These are phyloP conservation scores for Aethionema arabicum DNA, from an alignment of 345 rosid species.

Conservation along the genomic window DNA sequence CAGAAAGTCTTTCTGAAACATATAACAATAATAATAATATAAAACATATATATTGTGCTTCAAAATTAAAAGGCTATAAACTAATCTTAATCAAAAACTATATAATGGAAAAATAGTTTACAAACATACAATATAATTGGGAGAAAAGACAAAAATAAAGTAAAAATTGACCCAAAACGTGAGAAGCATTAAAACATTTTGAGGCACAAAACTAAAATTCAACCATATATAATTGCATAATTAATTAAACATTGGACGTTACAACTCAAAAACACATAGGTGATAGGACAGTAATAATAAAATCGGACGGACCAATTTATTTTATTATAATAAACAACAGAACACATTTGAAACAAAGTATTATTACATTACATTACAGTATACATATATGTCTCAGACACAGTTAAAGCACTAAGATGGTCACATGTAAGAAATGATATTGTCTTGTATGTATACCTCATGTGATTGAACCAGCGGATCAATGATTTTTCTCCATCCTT, in stretches of 20 bases:
- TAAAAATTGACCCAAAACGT: conserved; percentile 25
- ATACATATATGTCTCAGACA: background rate
- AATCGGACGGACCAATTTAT: background rate
- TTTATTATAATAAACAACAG: conserved; percentile 13
- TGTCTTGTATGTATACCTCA: conserved; percentile 6
- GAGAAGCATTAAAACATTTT: conserved; percentile 24
- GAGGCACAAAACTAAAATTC: no score
- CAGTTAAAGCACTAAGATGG: background rate
- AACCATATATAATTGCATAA: no score
- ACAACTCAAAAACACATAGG: no score
- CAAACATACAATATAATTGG: no score
- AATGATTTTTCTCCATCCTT: conserved; percentile 45
- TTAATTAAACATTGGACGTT: no score
- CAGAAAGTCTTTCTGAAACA: background rate
- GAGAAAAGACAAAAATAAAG: no score
- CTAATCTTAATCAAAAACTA: no score
- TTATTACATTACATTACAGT: conserved; percentile 2
- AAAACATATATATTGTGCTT: no score
- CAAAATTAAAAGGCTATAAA: no score
- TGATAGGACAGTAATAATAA: no score
- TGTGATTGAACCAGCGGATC: conserved; percentile 40
- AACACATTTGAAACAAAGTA: background rate
- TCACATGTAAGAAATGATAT: conserved; percentile 11
- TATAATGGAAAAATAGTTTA: no score
- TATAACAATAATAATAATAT: no score